Evolutionary conservation across 1,284 basidiomycete species (phyloP).

Genomic region (Leccinum fuscescens): DNA sequence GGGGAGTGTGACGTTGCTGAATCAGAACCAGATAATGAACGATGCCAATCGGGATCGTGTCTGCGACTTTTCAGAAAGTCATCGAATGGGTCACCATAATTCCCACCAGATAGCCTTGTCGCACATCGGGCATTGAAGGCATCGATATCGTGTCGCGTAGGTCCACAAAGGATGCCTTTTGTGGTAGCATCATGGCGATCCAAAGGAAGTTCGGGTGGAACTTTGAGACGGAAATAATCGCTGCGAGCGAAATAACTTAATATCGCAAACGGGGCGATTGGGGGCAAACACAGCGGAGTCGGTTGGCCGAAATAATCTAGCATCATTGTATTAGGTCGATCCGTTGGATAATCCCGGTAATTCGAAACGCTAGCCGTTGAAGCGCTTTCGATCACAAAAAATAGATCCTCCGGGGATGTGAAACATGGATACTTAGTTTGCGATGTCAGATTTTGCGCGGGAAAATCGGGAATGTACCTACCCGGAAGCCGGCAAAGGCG

Average conservation of each 20-base stretch:
- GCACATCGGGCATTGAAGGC: constrained; percentile 41
- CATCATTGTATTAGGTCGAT: constrained; percentile 28
- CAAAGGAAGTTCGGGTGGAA: constrained; percentile 39
- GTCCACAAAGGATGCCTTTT: constrained; percentile 33
- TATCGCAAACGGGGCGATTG: constrained; percentile 44
- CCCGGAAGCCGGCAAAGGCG: constrained; percentile 49
- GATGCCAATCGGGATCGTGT: constrained; percentile 34
- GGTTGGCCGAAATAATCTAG: constrained; percentile 44
- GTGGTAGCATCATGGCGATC: constrained; percentile 26
- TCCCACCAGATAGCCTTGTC: constrained; percentile 33
- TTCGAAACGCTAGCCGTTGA: constrained; percentile 2
- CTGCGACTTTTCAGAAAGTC: constrained; percentile 26
- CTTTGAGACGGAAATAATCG: constrained; percentile 35
- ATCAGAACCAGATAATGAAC: constrained; percentile 20
- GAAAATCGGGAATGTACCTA: constrained; percentile 29
- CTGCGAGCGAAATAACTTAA: constrained; percentile 45
- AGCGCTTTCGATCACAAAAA: constrained; percentile 7
- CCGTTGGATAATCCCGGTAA: constrained; percentile 25
- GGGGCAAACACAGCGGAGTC: constrained; percentile 36
- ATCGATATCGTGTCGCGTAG: constrained; percentile 45
- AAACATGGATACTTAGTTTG: constrained; percentile 35
- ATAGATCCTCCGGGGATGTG: constrained; percentile 24
- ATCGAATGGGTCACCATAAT: constrained; percentile 26
- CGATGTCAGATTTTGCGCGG: constrained; percentile 12
- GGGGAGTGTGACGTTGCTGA: background rate